Evolutionary conservation across 1,284 basidiomycete genomes (phyloP), one percentile per base, ranked within the genome.

Genomic region (Tilletia caries): DNA sequence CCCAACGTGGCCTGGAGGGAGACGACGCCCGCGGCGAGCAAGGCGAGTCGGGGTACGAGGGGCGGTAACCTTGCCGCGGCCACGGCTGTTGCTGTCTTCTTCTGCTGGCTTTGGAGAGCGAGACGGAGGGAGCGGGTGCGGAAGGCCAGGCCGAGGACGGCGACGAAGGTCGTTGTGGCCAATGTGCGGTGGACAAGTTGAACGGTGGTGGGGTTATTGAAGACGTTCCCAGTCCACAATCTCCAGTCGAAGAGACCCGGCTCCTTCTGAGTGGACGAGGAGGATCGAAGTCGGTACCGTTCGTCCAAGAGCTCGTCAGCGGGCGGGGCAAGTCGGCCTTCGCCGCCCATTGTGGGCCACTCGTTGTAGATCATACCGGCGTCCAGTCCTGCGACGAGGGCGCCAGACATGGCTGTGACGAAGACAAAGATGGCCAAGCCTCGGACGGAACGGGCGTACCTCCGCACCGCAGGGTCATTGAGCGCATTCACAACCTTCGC

Each of bases 281-380:
- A 84, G 89, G 89, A 12, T 90, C 88, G 83, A 93, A 96, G 41
- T n/a, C 71, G n/a, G 86, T 86, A 27, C 12, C 73, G 71, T 12
- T 71, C 71, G 48, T 83, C 81, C 81, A 96, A 89, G 27, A 99
- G 87, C 83, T 98, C 96, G 41, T 91, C 88, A 13, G 86, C 79
- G 0, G 94, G 93, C 2, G 96, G 96, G 2, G 89, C 88, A 34
- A 97, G 58, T 0, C 79, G 83, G 8, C 89, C 88, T 10, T 91
- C 93, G 6, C 58, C 58, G 52, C 94, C 96, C 96, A 99, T 99
- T 4, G 91, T 86, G 0, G 96, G 96, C 86, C 97, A 99, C 83
- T 98, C 95, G 83, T 98, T 98, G 86, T 98, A 98, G 20, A 96
- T 85, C 67, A 99, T 85, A 2, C 96, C 96, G 0, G 96, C 96